Conservation (phyloP, 2,329 filamentous ascomycete species). For the Ascochyta koolunga region DNA sequence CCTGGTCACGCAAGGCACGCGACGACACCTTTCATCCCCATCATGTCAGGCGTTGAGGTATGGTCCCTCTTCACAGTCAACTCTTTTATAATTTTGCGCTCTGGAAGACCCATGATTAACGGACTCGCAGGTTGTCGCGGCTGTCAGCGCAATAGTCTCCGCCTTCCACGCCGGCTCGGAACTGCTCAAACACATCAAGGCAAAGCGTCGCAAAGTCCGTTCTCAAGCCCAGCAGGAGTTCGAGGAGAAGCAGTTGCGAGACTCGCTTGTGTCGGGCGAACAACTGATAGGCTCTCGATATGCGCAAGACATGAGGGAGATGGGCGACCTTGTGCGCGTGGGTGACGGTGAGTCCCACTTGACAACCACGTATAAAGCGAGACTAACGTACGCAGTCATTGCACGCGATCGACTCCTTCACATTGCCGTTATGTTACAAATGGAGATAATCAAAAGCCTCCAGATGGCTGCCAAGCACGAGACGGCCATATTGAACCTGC, state of each 20-base stretch:
- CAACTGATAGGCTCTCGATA: constrained; percentile 43
- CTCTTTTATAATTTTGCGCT: background rate
- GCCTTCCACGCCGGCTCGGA: constrained; percentile 52
- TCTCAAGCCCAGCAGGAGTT: constrained; percentile 34
- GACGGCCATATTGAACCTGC: constrained; percentile 41
- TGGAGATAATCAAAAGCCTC: constrained; percentile 48
- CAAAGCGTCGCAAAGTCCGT: constrained; percentile 40
- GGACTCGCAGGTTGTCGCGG: constrained; percentile 43
- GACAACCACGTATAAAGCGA: constrained; percentile 12
- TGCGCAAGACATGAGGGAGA: constrained; percentile 40
- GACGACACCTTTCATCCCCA: background rate
- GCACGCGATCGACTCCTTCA: constrained; percentile 47
- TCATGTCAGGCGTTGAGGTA: constrained; percentile 41
- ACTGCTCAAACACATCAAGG: constrained; percentile 44
- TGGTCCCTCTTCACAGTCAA: background rate
- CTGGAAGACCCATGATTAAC: background rate
- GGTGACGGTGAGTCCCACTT: constrained; percentile 46
- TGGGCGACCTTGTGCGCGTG: constrained; percentile 44
- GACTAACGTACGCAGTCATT: constrained; percentile 30
- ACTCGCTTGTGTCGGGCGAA: constrained; percentile 47
- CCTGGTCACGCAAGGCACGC: background rate
- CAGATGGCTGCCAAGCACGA: constrained; percentile 47
- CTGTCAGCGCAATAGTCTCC: constrained; percentile 51
- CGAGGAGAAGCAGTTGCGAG: constrained; percentile 48
- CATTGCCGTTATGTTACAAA: constrained; percentile 49